These are phyloP conservation scores for Skeletonema potamos DNA, from an alignment of 108 stramenopile genomes.

Conservation along the genomic window DNA sequence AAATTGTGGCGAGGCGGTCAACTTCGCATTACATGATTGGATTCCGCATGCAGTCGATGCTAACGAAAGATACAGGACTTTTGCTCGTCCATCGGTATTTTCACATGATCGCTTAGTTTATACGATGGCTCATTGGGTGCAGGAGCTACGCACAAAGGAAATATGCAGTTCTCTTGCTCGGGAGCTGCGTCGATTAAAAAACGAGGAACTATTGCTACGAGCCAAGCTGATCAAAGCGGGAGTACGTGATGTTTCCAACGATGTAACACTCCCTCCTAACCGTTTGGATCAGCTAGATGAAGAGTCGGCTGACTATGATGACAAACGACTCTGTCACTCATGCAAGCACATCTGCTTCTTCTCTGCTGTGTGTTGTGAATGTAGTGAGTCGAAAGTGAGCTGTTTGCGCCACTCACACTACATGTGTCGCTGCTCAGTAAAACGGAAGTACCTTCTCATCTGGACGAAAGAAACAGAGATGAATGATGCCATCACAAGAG, in stretches of 20 bases:
- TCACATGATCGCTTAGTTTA: constrained; percentile 91
- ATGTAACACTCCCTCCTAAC: constrained; percentile 70
- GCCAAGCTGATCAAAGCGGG: constrained; percentile 60
- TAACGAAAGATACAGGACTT: constrained; percentile 88
- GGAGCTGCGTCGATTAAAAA: constrained; percentile 72
- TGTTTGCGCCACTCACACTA: constrained; percentile 88
- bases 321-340: constrained; percentile 85
- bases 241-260: constrained; percentile 76
- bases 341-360: constrained; percentile 94
- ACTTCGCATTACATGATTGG: constrained; percentile 95
- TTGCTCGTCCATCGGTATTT: constrained; percentile 87
- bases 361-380: constrained; percentile 93
- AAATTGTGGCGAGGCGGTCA: constrained; percentile 95
- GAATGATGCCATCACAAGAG: constrained; percentile 52
- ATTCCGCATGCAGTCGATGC: constrained; percentile 89
- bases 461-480: constrained; percentile 76
- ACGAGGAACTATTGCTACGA: constrained; percentile 69
- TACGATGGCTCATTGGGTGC: constrained; percentile 84
- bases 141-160: constrained; percentile 61
- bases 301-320: constrained; percentile 89
- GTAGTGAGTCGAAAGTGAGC: constrained; percentile 80
- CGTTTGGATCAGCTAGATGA: constrained; percentile 81
- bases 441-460: constrained; percentile 75
- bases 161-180: constrained; percentile 58
- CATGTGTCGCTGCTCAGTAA: constrained; percentile 81